Conservation (phyloP, 768 basidiomycete species). For the Lactarius pseudohatsudake region DNA sequence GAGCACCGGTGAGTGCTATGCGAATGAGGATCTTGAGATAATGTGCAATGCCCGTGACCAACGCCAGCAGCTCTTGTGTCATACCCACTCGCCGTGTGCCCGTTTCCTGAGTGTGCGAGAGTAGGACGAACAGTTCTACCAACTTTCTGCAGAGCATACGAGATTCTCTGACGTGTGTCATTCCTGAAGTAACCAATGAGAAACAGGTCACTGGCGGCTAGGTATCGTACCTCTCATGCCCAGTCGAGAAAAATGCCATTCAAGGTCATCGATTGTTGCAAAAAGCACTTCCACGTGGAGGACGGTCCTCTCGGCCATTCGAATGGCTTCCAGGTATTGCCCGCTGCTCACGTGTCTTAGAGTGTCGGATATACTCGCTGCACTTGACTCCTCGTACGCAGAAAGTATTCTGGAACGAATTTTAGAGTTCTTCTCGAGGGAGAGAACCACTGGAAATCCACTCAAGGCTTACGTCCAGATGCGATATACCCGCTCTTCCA, state of each 20-base stretch:
- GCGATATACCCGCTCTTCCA: conserved; percentile 97
- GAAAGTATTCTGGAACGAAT: conserved; percentile 71
- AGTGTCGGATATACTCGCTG: conserved; percentile 99
- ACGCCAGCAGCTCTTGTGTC: conserved; percentile 93
- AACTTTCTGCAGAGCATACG: conserved; percentile 98
- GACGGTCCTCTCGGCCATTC: conserved; percentile 98
- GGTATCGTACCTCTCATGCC: conserved; percentile 74
- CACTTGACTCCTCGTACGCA: conserved; percentile 98
- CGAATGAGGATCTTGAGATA: conserved; percentile 99
- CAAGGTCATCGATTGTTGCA: conserved; percentile 94
- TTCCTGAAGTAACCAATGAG: conserved; percentile 51
- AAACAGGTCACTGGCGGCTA: background rate
- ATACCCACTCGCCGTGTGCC: conserved; percentile 89
- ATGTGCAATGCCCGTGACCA: conserved; percentile 97
- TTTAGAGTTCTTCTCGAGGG: conserved; percentile 11
- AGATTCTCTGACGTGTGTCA: conserved; percentile 97
- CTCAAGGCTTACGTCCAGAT: conserved; percentile 87
- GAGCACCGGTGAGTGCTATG: conserved; percentile 91
- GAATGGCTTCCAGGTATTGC: conserved; percentile 92
- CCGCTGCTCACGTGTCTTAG: conserved; percentile 94
- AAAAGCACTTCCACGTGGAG: conserved; percentile 98
- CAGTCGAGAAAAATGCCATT: conserved; percentile 77
- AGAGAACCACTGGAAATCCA: background rate
- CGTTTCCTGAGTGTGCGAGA: conserved; percentile 94
- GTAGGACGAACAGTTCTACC: conserved; percentile 95